Evolutionary conservation across 2,329 filamentous ascomycete species (phyloP).

Genomic region (Phyllosticta capitalensis): DNA sequence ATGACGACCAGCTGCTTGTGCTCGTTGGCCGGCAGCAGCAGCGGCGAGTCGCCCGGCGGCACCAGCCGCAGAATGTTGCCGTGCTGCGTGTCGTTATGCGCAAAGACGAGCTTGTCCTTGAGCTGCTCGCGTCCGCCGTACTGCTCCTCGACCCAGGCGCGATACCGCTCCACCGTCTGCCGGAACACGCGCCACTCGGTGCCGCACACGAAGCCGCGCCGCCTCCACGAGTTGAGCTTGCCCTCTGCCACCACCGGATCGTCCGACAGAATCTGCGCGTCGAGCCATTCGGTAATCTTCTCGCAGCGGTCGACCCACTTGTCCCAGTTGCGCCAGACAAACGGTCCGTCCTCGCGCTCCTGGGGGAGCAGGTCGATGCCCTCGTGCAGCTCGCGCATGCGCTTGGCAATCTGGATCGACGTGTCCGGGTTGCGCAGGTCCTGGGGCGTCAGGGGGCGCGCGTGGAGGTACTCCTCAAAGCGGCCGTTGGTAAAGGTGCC

Average conservation of each 20-base stretch:
- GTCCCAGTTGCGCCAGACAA: conserved; percentile 90
- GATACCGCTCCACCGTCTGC: conserved; percentile 65
- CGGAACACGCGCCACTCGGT: conserved; percentile 74
- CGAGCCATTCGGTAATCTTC: conserved; percentile 49
- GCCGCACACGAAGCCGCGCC: conserved; percentile 69
- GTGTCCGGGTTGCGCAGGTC: conserved; percentile 75
- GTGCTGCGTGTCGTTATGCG: conserved; percentile 99
- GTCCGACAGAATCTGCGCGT: conserved; percentile 48
- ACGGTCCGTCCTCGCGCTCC: conserved; percentile 70
- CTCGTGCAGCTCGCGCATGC: conserved; percentile 92
- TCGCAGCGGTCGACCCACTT: conserved; percentile 68
- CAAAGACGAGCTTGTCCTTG: conserved; percentile 73
- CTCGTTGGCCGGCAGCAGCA: conserved; percentile 80
- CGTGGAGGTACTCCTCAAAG: conserved; percentile 90
- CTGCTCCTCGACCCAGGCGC: conserved; percentile 59
- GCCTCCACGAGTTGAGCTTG: conserved; percentile 49
- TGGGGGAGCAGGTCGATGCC: conserved; percentile 76
- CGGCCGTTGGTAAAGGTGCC: conserved; percentile 91
- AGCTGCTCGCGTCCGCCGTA: conserved; percentile 61
- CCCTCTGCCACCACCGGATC: neutral
- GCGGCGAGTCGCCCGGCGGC: conserved; percentile 62
- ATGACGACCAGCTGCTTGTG: conserved; percentile 97
- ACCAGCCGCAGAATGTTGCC: conserved; percentile 86
- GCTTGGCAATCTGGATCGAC: conserved; percentile 88
- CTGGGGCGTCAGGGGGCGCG: conserved; percentile 64